Evolutionary conservation across 2,329 filamentous ascomycete species (phyloP).

Genomic region (Talaromyces marneffei): DNA sequence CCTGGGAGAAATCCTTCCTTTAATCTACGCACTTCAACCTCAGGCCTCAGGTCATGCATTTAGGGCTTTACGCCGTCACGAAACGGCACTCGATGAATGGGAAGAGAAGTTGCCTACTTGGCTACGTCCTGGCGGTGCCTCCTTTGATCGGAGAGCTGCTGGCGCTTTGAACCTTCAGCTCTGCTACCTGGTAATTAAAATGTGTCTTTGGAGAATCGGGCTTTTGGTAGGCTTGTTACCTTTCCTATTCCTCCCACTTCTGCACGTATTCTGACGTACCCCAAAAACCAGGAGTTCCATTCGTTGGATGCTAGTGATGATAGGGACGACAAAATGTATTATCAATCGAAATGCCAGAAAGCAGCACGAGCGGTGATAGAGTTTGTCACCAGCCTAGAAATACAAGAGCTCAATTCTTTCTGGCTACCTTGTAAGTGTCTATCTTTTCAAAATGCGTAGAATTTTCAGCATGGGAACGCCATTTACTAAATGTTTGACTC

Average conservation of each 20-base stretch:
- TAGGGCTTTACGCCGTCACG: slow-evolving; percentile 26
- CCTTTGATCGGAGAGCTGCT: slow-evolving; percentile 34
- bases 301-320: slow-evolving; percentile 31
- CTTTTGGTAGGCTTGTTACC: slow-evolving; percentile 15
- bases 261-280: not conserved
- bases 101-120: slow-evolving; percentile 32
- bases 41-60: slow-evolving; percentile 21
- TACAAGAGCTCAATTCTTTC: slow-evolving; percentile 21
- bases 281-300: slow-evolving; percentile 11
- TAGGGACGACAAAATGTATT: slow-evolving; percentile 17
- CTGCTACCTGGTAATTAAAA: slow-evolving; percentile 42
- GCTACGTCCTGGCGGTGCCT: slow-evolving; percentile 26
- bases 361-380: slow-evolving; percentile 21
- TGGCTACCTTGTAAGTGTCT: slow-evolving; percentile 28
- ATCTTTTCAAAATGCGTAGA: too few species aligned
- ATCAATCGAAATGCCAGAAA: slow-evolving; percentile 20
- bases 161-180: slow-evolving; percentile 47
- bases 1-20: slow-evolving; percentile 26
- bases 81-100: slow-evolving; percentile 39
- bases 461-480: not conserved
- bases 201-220: slow-evolving; percentile 42
- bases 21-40: slow-evolving; percentile 25
- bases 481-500: not conserved
- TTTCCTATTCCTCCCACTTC: not conserved
- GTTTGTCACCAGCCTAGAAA: slow-evolving; percentile 20